These are phyloP conservation scores for Gnaphalium uliginosum DNA, from an alignment of 129 eudicot genomes.

Conservation along the genomic window DNA sequence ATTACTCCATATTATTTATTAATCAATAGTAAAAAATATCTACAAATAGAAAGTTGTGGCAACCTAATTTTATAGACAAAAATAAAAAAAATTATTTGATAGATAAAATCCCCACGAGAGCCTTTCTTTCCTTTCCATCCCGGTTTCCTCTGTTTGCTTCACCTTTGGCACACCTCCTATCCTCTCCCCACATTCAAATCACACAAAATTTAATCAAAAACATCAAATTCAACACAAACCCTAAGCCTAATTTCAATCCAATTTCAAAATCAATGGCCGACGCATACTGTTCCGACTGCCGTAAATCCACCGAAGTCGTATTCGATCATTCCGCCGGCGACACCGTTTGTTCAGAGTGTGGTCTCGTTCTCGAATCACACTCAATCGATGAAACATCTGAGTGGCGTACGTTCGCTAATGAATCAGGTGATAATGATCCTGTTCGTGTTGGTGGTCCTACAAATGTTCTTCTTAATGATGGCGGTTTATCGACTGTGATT, in stretches of 20 bases:
- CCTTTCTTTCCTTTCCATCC: neutral
- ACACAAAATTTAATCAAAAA: neutral
- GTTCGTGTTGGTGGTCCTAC: constrained; percentile 86
- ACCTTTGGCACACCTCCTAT: neutral
- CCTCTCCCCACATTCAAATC: constrained; percentile 1
- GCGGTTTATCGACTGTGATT: constrained; percentile 66
- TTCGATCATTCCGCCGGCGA: constrained; percentile 88
- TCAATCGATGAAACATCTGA: constrained; percentile 90
- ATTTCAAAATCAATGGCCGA: constrained; percentile 48
- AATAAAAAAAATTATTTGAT: too few relatives aligned
- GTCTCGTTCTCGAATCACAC: constrained; percentile 79
- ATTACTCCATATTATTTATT: too few relatives aligned
- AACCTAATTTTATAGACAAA: neutral
- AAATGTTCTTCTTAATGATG: constrained; percentile 65
- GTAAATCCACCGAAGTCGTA: constrained; percentile 78
- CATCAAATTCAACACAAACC: neutral
- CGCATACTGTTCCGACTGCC: constrained; percentile 75
- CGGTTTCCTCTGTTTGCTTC: neutral
- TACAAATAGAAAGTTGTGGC: neutral
- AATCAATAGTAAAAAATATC: too few relatives aligned
- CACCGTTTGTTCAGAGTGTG: constrained; percentile 87
- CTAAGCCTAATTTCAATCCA: neutral
- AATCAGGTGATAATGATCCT: constrained; percentile 82
- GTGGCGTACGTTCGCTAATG: constrained; percentile 92
- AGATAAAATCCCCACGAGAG: neutral